Evolutionary conservation across 331 rosid genomes (phyloP).

Genomic region (Stylosanthes scabra): DNA sequence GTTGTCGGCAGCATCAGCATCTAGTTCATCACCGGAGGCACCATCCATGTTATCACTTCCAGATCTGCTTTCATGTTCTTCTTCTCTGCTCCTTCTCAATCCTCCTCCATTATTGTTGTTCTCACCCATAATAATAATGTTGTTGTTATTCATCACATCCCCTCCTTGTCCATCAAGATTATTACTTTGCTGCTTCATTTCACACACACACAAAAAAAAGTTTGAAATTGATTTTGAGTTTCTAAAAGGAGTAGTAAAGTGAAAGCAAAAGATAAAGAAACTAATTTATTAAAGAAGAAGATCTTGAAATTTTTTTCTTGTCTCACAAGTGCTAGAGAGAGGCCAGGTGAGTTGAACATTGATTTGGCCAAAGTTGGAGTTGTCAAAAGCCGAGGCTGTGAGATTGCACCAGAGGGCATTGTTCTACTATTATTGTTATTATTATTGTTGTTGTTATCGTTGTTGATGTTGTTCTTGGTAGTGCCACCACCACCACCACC

Average conservation of each 20-base stretch:
- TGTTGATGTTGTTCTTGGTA: conserved; percentile 1
- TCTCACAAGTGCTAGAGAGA: conserved; percentile 91
- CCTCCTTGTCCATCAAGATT: conserved; percentile 82
- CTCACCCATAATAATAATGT: conserved; percentile 52
- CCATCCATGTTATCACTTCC: conserved; percentile 97
- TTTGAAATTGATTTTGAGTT: not conserved
- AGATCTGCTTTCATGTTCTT: conserved; percentile 93
- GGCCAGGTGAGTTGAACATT: conserved; percentile 85
- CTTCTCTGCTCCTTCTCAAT: conserved; percentile 76
- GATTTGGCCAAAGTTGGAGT: conserved; percentile 79
- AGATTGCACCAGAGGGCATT: conserved; percentile 81
- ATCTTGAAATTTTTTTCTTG: not conserved
- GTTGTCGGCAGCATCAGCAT: conserved; percentile 80
- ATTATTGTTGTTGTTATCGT: conserved; percentile 11
- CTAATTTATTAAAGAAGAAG: not conserved
- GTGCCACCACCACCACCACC: conserved; percentile 32
- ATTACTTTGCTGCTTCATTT: conserved; percentile 62
- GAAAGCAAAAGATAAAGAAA: not conserved
- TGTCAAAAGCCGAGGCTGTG: conserved; percentile 67
- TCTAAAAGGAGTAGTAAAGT: not conserved
- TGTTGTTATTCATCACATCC: conserved; percentile 43
- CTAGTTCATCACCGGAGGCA: conserved; percentile 89
- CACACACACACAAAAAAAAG: not conserved
- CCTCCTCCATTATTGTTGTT: conserved; percentile 24
- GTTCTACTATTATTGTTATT: conserved; percentile 38